Evolutionary conservation across 495 filamentous ascomycete species (phyloP), one percentile per base, ranked within the genome.

Genomic region (Haplographium delicatum): DNA sequence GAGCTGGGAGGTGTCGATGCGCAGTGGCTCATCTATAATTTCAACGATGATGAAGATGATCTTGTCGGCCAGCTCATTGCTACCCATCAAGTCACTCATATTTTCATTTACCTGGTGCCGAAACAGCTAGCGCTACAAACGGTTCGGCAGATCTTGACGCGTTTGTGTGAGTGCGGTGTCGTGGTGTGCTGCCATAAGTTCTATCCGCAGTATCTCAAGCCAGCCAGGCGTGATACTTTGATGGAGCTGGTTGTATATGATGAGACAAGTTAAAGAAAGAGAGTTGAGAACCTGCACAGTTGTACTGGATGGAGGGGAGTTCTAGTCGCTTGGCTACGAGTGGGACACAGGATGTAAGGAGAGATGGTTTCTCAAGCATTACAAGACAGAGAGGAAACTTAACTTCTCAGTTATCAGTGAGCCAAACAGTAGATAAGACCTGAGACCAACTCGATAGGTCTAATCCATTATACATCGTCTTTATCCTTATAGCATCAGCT

Each of bases 141-240:
- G n/a, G 40, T 53, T 13, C 10, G 42, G 31, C 4, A n/a, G 23
- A 45, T 53, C n/a, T 40, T 53, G 50, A 42, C 28, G 7, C 11
- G 41, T 3, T 40, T 45, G 13, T 39, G 23, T 15, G 40, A 35
- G 15, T 23, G 41, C 19, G 50, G 50, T 2, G 41, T 53, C 9
- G 30, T 53, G 18, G 33, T 53, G 16, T 53, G 50, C 23, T 38
- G 30, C 18, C 50, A 53, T 40, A 53, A 53, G 33, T 53, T 45
- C 23, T 30, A 37, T 27, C 50, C 50, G 1, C 15, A 23, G 23
- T 53, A 53, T 41, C 34, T 53, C 9, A 37, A 13, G 7, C 38
- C 30, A 19, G 42, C 41, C 7, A 53, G 34, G 31, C 5, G 19
- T 4, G 50, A 53, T 40, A 3, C n/a, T 6, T 44, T 53, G 31